Base-by-base conservation (phyloP, 1,139 yeast genomes). In the Sugiyamaella xylanicola region DNA sequence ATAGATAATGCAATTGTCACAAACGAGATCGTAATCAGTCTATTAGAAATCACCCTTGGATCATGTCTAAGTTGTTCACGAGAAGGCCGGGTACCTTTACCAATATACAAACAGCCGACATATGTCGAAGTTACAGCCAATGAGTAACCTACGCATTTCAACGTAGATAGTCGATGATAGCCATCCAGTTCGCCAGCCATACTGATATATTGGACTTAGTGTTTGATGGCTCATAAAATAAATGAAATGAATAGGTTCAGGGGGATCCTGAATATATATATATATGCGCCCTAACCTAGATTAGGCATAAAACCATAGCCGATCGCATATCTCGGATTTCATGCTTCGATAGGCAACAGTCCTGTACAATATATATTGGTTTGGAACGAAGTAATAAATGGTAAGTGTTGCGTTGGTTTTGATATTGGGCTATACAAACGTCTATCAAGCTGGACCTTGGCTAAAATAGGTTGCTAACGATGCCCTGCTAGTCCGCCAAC, bases 401-500 rank as follows among this genome's bases (percentile, higher is more conserved):
- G 32, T 25, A 25, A 25, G 32, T 25, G n/a, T n/a, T n/a, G n/a
- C n/a, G n/a, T n/a, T n/a, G n/a, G n/a, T n/a, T n/a, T n/a, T n/a
- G n/a, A n/a, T n/a, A n/a, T n/a, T n/a, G n/a, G n/a, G n/a, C n/a
- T n/a, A n/a, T n/a, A n/a, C n/a, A n/a, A n/a, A n/a, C n/a, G n/a
- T n/a, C n/a, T n/a, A n/a, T n/a, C n/a, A n/a, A n/a, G n/a, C n/a
- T n/a, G n/a, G n/a, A n/a, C n/a, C n/a, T n/a, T n/a, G n/a, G n/a
- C n/a, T 25, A 5, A 5, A 5, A 9, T 25, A 25, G 29, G 15
- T 4, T 32, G 13, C 48, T 43, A 43, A 43, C 48, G 29, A n/a
- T 20, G 32, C 32, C 11, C 9, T 22, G 11, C 19, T 41, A 41
- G 56, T 53, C 56, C 21, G 89, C 87, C 1, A 82, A 83, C 65